Evolutionary conservation across 164 flowering plant genomes (phyloP).

Genomic region (Umbilicus rupestris): DNA sequence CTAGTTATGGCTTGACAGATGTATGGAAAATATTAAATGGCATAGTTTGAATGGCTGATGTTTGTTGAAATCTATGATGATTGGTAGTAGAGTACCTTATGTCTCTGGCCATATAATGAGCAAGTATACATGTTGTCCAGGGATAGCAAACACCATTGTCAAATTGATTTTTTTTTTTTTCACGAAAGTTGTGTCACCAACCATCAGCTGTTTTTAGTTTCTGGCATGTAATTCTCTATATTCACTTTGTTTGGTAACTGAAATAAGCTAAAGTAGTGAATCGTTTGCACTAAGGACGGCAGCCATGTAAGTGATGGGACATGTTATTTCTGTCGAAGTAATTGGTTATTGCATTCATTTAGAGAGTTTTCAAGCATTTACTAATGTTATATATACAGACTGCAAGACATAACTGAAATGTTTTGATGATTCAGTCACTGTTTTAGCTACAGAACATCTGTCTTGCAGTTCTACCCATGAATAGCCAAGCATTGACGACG

Average conservation of each 20-base stretch:
- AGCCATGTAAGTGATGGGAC: background rate
- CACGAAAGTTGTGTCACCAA: background rate
- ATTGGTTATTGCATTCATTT: background rate
- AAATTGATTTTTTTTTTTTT: background rate
- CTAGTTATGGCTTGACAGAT: background rate
- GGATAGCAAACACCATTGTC: background rate
- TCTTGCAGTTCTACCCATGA: constrained; percentile 43
- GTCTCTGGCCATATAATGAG: background rate
- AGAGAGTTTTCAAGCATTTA: background rate
- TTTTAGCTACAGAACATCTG: background rate
- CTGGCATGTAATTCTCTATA: background rate
- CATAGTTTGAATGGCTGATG: background rate
- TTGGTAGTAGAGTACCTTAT: background rate
- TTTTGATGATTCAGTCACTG: background rate
- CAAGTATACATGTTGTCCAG: background rate
- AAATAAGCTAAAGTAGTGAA: background rate
- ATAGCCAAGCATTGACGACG: constrained; percentile 32
- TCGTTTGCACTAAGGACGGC: background rate
- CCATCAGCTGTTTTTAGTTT: background rate
- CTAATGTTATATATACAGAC: background rate
- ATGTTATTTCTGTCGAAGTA: background rate
- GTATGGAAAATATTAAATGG: background rate
- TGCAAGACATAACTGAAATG: background rate
- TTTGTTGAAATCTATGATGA: background rate
- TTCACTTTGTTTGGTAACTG: background rate